Base-by-base conservation (phyloP, 2,329 filamentous ascomycete species). In the Orbilia ellipsospora region DNA sequence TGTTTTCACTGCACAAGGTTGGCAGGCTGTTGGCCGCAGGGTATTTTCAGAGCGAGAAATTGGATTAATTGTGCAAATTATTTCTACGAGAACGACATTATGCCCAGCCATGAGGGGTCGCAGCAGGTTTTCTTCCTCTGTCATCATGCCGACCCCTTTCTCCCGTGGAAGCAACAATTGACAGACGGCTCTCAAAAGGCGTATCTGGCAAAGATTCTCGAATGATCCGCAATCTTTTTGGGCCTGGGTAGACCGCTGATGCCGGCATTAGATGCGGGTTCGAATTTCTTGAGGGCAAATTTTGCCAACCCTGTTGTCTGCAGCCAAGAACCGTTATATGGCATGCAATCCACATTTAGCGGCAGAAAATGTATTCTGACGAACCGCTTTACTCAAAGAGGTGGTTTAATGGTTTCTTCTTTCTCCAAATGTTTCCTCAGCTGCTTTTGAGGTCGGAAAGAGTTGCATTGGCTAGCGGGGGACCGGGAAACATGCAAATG, bases 281-380 rank as follows among this genome's bases (percentile, higher is more conserved):
- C 52, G 59, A 63, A 66, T 55, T 75, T 60, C 59, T 31, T 65
- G 56, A 65, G 52, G 48, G 51, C 45, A 59, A 75, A 64, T 56
- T 54, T 44, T 45, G 36, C 50, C 66, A 54, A 65, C 55, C 59
- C 61, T 64, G 59, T 50, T 65, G 50, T 45, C 72, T 75, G 72
- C 72, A 75, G 72, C 72, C 72, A 75, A 69, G 72, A 75, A 75
- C 72, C 72, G 72, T 75, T 75, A 55, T 75, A 75, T 75, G 72
- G 72, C 64, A 75, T 74, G 70, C 64, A 62, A 68, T 74, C 70
- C 70, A 74, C 57, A 67, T 60, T 54, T 61, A 69, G 63, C 63
- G 72, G 72, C 72, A 75, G 59, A 59, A 69, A 68, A 68, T 56
- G 54, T 36, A 52, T 64, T 64, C 57, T 74, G 64, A 63, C 60